A percentile compares a stretch with the other conserved stretches of the same genome.
Evolutionary conservation across 2,329 filamentous ascomycete genomes (phyloP).

Genomic region (Paraphaeosphaeria sporulosa): DNA sequence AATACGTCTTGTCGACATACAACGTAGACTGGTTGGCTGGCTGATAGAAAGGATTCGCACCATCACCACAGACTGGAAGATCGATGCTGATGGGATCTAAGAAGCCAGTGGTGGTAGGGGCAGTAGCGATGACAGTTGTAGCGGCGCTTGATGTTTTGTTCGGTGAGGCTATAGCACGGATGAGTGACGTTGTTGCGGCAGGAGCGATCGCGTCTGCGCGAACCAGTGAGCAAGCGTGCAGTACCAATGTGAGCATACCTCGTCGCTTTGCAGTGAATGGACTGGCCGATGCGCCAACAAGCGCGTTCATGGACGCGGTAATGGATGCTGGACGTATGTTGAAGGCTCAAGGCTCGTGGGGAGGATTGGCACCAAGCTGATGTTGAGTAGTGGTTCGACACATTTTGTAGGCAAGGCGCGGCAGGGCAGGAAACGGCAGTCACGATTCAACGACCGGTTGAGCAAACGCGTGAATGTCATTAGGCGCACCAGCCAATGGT

Average conservation of each 20-base stretch:
- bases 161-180: constrained; percentile 17
- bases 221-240: too few species aligned
- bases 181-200: too few species aligned
- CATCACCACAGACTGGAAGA: constrained; percentile 41
- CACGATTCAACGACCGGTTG: neutral
- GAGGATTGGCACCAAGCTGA: too few species aligned
- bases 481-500: neutral
- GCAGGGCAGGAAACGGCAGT: neutral
- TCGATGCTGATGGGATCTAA: constrained; percentile 24
- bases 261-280: too few species aligned
- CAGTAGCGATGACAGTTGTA: constrained; percentile 6
- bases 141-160: constrained; percentile 29
- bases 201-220: neutral
- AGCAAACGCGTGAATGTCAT: neutral
- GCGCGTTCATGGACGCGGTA: constrained; percentile 20
- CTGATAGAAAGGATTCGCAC: constrained; percentile 44
- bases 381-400: too few species aligned
- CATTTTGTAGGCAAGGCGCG: neutral
- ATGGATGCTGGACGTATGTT: constrained; percentile 26
- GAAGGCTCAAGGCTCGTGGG: neutral
- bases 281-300: too few species aligned
- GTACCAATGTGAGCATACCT: too few species aligned
- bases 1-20: constrained; percentile 50
- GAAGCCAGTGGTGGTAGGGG: constrained; percentile 19
- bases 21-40: constrained; percentile 44